Evolutionary conservation across 164 flowering plant genomes (phyloP).

Genomic region (Pachysandra terminalis): DNA sequence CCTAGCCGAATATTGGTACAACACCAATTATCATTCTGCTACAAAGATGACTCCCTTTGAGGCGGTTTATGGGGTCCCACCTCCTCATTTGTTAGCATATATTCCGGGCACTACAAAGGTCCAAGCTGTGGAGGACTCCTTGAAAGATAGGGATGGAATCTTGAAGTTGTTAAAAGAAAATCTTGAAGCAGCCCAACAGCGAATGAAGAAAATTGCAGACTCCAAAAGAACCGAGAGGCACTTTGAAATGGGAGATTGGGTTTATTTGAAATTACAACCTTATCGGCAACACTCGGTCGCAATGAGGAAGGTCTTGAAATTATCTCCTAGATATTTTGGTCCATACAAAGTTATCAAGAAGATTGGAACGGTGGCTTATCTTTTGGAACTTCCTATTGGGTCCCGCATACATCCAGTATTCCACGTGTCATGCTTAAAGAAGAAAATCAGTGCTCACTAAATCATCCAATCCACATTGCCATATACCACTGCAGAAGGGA

Average conservation of each 20-base stretch:
- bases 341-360: background rate
- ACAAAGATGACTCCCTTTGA: background rate
- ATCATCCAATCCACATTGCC: too few species aligned
- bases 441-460: background rate
- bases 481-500: too few species aligned
- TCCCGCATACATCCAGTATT: slow-evolving; percentile 5
- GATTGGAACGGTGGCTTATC: slow-evolving; percentile 8
- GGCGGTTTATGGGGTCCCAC: background rate
- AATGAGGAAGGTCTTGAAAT: background rate
- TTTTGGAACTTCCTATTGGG: background rate
- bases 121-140: too few species aligned
- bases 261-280: slow-evolving; percentile 8
- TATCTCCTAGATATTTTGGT: slow-evolving; percentile 10
- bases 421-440: slow-evolving; percentile 6
- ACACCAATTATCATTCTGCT: background rate
- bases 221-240: background rate
- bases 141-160: too few species aligned
- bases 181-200: too few species aligned
- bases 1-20: background rate
- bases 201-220: too few species aligned
- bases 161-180: too few species aligned
- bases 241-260: slow-evolving; percentile 6
- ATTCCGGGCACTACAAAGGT: too few species aligned
- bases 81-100: too few species aligned
- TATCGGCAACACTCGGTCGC: slow-evolving; percentile 1